These are phyloP conservation scores for Eimeria tenella DNA, from an alignment of 169 alveolate species.

Conservation along the genomic window DNA sequence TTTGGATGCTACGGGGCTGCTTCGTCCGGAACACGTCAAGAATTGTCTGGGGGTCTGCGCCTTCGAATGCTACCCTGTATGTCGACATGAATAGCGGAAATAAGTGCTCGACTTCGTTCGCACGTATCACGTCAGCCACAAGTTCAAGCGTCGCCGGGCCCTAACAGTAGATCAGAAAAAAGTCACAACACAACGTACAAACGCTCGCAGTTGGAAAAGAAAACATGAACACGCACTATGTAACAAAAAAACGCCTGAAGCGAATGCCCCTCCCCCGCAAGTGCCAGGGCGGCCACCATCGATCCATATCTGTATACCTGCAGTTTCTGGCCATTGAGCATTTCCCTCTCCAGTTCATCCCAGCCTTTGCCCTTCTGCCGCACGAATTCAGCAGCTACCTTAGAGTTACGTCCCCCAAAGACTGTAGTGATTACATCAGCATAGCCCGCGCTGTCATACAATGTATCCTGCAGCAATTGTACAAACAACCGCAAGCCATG, in stretches of 20 bases:
- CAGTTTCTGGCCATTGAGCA: slow-evolving; percentile 93
- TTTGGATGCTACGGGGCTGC: slow-evolving; percentile 59
- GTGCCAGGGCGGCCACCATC: neutral
- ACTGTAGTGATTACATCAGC: slow-evolving; percentile 95
- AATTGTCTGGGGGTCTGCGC: slow-evolving; percentile 60
- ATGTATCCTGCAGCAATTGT: slow-evolving; percentile 85
- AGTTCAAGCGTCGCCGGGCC: slow-evolving; percentile 81
- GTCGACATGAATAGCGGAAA: slow-evolving; percentile 81
- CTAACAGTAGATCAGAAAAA: slow-evolving; percentile 65
- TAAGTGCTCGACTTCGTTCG: slow-evolving; percentile 61
- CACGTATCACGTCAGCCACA: slow-evolving; percentile 71
- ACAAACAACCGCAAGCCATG: too few species aligned
- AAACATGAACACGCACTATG: neutral
- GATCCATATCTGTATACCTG: slow-evolving; percentile 62
- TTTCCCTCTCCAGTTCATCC: slow-evolving; percentile 91
- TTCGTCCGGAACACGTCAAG: slow-evolving; percentile 74
- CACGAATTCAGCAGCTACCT: slow-evolving; percentile 95
- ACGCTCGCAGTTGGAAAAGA: neutral
- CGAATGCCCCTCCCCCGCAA: neutral
- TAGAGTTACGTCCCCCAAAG: slow-evolving; percentile 94
- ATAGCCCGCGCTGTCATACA: slow-evolving; percentile 94
- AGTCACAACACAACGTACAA: neutral
- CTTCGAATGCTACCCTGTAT: slow-evolving; percentile 78
- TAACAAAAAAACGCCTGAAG: neutral
- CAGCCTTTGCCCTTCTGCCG: slow-evolving; percentile 90